Percentiles rank a stretch among this genome's conserved stretches.
Evolutionary conservation across 345 rosid genomes (phyloP).

Genomic region (Eutrema yunnanense): DNA sequence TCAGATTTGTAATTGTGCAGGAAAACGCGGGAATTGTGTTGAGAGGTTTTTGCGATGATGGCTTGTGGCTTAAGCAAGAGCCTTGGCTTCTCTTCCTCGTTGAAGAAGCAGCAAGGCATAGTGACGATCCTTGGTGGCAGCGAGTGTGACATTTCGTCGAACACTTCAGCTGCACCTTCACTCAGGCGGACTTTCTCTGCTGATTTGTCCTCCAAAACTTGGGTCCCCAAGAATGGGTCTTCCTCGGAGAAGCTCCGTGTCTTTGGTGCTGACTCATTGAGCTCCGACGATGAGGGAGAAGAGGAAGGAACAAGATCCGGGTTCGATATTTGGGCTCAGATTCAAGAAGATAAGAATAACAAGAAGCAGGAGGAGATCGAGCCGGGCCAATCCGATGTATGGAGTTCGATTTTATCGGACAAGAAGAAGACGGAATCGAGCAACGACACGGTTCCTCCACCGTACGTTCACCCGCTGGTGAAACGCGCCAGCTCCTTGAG

Average conservation of each 20-base stretch:
- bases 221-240: conserved; percentile 48
- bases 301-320: conserved; percentile 21
- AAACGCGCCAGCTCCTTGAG: conserved; percentile 61
- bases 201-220: conserved; percentile 75
- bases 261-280: conserved; percentile 30
- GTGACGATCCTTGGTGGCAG: conserved; percentile 57
- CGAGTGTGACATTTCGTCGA: conserved; percentile 20
- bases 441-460: conserved; percentile 33
- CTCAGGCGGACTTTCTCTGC: conserved; percentile 76
- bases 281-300: conserved; percentile 22
- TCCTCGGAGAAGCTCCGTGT: conserved; percentile 45
- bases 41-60: conserved; percentile 30
- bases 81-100: conserved; percentile 40
- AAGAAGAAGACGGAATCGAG: conserved; percentile 37
- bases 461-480: conserved; percentile 71
- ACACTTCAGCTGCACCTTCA: conserved; percentile 38
- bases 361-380: conserved; percentile 25
- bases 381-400: conserved; percentile 39
- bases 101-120: conserved; percentile 63
- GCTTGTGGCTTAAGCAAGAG: conserved; percentile 40
- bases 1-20: conserved; percentile 23
- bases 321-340: conserved; percentile 47
- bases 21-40: conserved; percentile 13
- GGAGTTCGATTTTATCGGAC: conserved; percentile 57
- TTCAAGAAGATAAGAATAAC: conserved; percentile 35